Evolutionary conservation across 495 filamentous ascomycete genomes (phyloP), one percentile per base, ranked within the genome.

Genomic region (Parathielavia appendiculata): DNA sequence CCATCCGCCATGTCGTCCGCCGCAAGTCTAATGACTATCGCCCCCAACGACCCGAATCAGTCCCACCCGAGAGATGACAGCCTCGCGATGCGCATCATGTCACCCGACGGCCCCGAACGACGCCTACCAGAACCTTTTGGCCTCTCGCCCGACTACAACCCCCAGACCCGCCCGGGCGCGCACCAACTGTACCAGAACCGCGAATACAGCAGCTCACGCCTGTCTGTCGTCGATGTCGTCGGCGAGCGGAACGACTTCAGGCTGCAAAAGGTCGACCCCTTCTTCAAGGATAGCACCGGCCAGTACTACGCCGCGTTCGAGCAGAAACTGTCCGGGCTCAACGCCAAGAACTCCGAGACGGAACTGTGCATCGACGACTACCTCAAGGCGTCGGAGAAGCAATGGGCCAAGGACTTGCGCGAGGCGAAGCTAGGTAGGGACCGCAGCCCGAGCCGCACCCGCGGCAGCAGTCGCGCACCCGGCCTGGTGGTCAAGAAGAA

Each of bases 321-420:
- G 48, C 78, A 80, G 67, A 75, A 79, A 60, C 75, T 83, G 4
- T 74, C 79, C 1, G 59, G 67, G n/a, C 71, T 86, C 11, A 79
- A 76, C 22, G 76, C 73, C 43, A 77, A 77, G 50, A 83, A 75
- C 49, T 85, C 82, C 0, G 72, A 79, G 53, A 71, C 61, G n/a
- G 69, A 79, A n/a, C 69, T 86, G 13, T 86, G 84, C 67, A 85
- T 87, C 57, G 84, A 87, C 60, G 71, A 79, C 9, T 86, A 81
- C 66, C 61, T 87, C 35, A 78, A 75, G 50, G 82, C 79, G 69
- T 81, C 79, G 36, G 84, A 87, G 66, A 85, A 83, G 69, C 75
- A 83, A 51, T 87, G 83, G 81, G 72, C 77, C 45, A 70, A 77
- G 14, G 82, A 81, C 63, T n/a, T n/a, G n/a, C 75, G 75, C 36